Conservation (phyloP, 192 early-diverging fungal species). For the Pilobolus umbonatus region DNA sequence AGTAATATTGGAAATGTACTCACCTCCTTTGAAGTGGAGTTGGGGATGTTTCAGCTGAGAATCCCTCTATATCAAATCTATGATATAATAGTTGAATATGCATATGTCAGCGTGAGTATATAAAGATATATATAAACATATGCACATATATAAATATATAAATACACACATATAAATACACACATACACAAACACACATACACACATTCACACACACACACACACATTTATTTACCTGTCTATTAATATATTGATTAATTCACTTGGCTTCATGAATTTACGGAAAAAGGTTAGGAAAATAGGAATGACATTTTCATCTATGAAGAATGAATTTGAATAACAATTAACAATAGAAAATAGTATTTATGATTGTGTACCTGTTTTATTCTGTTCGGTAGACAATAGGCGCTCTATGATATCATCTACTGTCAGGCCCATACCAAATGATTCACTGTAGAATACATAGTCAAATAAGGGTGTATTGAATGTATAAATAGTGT, state of each 20-base stretch:
- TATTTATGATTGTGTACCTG: conserved; percentile 1
- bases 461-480: neutral
- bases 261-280: conserved; percentile 32
- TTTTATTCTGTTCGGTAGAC: conserved; percentile 5
- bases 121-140: neutral
- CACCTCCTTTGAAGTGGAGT: conserved; percentile 26
- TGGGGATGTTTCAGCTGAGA: conserved; percentile 10
- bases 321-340: no score
- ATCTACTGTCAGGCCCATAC: conserved; percentile 11
- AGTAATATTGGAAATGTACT: neutral
- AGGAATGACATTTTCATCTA: conserved; percentile 29
- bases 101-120: no score
- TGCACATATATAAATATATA: conserved; percentile 2
- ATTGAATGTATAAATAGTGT: neutral
- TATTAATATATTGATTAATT: conserved; percentile 22
- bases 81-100: no score
- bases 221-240: conserved; percentile 27
- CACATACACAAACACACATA: no score
- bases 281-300: conserved; percentile 38
- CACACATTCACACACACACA: no score
- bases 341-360: neutral
- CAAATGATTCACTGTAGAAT: conserved; percentile 14
- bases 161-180: neutral
- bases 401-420: conserved; percentile 14
- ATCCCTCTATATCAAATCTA: conserved; percentile 21